Conservation (phyloP, 192 early-diverging fungal genomes). For the Backusella australiensis region DNA sequence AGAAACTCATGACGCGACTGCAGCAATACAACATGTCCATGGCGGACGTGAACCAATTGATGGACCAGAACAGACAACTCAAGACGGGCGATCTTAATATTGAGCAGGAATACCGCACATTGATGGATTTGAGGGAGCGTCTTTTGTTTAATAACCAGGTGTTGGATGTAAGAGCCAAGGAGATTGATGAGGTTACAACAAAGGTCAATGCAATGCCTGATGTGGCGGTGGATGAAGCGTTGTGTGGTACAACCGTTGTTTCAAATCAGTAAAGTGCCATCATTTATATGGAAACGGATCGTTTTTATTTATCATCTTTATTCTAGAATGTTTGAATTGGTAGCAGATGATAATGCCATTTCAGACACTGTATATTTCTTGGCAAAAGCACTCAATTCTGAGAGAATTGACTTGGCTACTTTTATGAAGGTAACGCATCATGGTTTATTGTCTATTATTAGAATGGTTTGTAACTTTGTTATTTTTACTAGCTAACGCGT, state of each 20-base stretch:
- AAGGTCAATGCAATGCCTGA: slow-evolving; percentile 55
- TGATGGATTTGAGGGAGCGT: slow-evolving; percentile 58
- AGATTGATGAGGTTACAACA: slow-evolving; percentile 54
- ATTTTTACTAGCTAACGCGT: slow-evolving; percentile 59
- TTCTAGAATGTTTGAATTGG: slow-evolving; percentile 78
- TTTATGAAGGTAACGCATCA: slow-evolving; percentile 72
- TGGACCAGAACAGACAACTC: slow-evolving; percentile 70
- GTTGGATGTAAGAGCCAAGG: slow-evolving; percentile 59
- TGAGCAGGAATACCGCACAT: slow-evolving; percentile 54
- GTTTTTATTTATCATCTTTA: slow-evolving; percentile 5
- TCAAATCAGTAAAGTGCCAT: slow-evolving; percentile 60
- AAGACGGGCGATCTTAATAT: slow-evolving; percentile 69
- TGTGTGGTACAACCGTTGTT: slow-evolving; percentile 61
- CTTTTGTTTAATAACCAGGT: slow-evolving; percentile 65
- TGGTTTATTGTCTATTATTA: not conserved
- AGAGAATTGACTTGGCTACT: slow-evolving; percentile 63
- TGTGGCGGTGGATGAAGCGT: slow-evolving; percentile 59
- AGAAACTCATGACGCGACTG: slow-evolving; percentile 55
- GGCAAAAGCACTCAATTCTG: slow-evolving; percentile 73
- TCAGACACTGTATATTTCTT: slow-evolving; percentile 87
- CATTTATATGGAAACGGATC: not conserved
- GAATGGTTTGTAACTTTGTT: not conserved
- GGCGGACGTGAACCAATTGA: slow-evolving; percentile 42
- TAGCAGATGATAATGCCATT: slow-evolving; percentile 87
- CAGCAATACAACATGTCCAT: slow-evolving; percentile 58